Percentiles rank a stretch among this genome's conserved stretches.
Evolutionary conservation across 2,329 filamentous ascomycete genomes (phyloP).

Genomic region (Trichothecium roseum): DNA sequence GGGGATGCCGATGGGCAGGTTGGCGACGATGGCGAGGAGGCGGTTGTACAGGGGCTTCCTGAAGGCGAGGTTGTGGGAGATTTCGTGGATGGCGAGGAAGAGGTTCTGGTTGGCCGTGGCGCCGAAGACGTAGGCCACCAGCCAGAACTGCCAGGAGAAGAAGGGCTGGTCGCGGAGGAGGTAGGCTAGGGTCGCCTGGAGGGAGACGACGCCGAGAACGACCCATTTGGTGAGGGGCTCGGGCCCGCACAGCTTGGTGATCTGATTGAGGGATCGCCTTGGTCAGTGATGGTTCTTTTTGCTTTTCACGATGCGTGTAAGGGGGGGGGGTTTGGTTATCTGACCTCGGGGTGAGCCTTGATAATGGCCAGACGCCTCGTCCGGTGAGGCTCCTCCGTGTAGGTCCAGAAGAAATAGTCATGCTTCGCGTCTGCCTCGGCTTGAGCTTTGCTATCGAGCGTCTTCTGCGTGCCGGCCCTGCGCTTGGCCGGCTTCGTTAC

Average conservation of each 20-base stretch:
- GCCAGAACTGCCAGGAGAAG: conserved; percentile 75
- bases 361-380: conserved; percentile 89
- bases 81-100: conserved; percentile 97
- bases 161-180: conserved; percentile 67
- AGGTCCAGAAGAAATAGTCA: conserved; percentile 86
- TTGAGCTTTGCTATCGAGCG: not conserved
- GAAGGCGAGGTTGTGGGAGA: conserved; percentile 96
- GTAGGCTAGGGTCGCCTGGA: conserved; percentile 72
- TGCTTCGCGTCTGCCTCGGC: conserved; percentile 7
- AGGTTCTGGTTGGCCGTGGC: conserved; percentile 97
- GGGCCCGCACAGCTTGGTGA: conserved; percentile 92
- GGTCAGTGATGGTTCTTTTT: too few species aligned
- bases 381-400: conserved; percentile 94
- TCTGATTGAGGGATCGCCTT: too few species aligned
- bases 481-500: conserved; percentile 19
- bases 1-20: conserved; percentile 88
- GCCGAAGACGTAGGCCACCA: conserved; percentile 81
- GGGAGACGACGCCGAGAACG: conserved; percentile 69
- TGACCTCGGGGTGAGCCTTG: conserved; percentile 91
- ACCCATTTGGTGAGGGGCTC: conserved; percentile 94
- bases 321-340: too few species aligned
- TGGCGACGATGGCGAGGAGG: conserved; percentile 82
- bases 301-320: too few species aligned
- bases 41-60: conserved; percentile 70
- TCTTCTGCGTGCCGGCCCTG: conserved; percentile 6